A percentile compares a stretch with the other conserved stretches of the same genome.
Evolutionary conservation across 2,329 filamentous ascomycete genomes (phyloP).

Genomic region (Fusarium nodosum): DNA sequence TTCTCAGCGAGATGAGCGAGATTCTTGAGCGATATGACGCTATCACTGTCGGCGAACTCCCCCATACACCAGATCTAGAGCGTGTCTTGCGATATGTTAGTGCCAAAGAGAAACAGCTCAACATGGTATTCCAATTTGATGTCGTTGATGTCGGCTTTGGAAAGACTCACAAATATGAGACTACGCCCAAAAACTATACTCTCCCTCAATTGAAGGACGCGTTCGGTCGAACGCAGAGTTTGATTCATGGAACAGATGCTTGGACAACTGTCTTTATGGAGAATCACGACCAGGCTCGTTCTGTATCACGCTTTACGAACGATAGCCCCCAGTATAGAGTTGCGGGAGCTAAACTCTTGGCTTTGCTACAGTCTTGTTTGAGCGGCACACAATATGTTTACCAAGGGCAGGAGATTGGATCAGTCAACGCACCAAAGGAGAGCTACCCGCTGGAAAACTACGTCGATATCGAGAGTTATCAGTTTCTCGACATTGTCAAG

Average conservation of each 20-base stretch:
- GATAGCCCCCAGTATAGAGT: constrained; percentile 63
- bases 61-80: constrained; percentile 69
- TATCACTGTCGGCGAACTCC: constrained; percentile 80
- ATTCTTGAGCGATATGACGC: constrained; percentile 72
- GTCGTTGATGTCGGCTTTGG: constrained; percentile 72
- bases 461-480: constrained; percentile 64
- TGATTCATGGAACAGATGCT: constrained; percentile 66
- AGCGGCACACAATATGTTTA: constrained; percentile 75
- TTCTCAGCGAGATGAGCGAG: constrained; percentile 73
- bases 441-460: constrained; percentile 72
- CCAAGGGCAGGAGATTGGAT: constrained; percentile 76
- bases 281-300: constrained; percentile 74
- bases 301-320: constrained; percentile 67
- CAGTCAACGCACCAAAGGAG: constrained; percentile 69
- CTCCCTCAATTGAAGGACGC: constrained; percentile 64
- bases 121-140: constrained; percentile 79
- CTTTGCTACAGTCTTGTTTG: constrained; percentile 65
- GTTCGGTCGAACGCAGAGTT: constrained; percentile 63
- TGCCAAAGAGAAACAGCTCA: constrained; percentile 69
- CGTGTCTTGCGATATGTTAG: constrained; percentile 72
- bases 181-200: constrained; percentile 59
- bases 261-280: constrained; percentile 76
- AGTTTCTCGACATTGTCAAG: constrained; percentile 52
- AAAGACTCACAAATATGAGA: constrained; percentile 65
- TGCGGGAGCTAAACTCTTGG: constrained; percentile 70